These are phyloP conservation scores for Hanseniaspora thailandica DNA, from an alignment of 805 yeast species.

Conservation along the genomic window DNA sequence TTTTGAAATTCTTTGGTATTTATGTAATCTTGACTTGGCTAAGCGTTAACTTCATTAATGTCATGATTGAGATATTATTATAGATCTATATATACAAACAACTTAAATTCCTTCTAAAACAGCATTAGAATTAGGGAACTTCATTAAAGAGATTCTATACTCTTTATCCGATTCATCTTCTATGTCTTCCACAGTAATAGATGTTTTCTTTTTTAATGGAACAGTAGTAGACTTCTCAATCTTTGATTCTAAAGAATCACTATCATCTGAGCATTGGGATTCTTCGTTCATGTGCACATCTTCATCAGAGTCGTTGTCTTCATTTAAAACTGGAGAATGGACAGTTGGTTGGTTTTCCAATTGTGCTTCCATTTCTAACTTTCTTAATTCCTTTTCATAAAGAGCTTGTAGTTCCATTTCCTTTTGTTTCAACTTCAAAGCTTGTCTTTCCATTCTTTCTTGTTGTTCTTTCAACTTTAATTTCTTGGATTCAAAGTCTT, in stretches of 20 bases:
- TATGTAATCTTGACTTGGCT: neutral
- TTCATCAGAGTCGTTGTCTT: neutral
- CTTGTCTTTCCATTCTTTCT: slow-evolving; percentile 13
- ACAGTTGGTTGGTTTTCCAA: neutral
- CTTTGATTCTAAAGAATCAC: neutral
- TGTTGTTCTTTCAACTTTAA: slow-evolving; percentile 8
- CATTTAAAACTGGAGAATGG: neutral
- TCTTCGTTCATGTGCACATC: slow-evolving; percentile 11
- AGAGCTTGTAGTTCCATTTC: neutral
- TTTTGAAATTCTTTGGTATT: neutral
- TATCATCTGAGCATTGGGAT: slow-evolving; percentile 1
- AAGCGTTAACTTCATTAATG: slow-evolving; percentile 22
- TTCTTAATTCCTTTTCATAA: neutral
- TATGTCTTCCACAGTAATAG: slow-evolving; percentile 26
- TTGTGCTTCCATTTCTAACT: slow-evolving; percentile 4
- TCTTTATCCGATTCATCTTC: slow-evolving; percentile 28
- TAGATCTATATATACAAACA: neutral
- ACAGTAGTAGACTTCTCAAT: neutral
- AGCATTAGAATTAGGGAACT: slow-evolving; percentile 23
- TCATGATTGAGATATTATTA: slow-evolving; percentile 20
- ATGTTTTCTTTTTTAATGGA: slow-evolving; percentile 8
- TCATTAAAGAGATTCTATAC: slow-evolving; percentile 21
- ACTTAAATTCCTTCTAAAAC: slow-evolving; percentile 24
- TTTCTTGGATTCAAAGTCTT: slow-evolving; percentile 3
- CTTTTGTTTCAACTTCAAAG: slow-evolving; percentile 5